phyloP scores from a whole-genome alignment of 2,329 filamentous ascomycete genomes.

The Botrytis tulipae region DNA sequence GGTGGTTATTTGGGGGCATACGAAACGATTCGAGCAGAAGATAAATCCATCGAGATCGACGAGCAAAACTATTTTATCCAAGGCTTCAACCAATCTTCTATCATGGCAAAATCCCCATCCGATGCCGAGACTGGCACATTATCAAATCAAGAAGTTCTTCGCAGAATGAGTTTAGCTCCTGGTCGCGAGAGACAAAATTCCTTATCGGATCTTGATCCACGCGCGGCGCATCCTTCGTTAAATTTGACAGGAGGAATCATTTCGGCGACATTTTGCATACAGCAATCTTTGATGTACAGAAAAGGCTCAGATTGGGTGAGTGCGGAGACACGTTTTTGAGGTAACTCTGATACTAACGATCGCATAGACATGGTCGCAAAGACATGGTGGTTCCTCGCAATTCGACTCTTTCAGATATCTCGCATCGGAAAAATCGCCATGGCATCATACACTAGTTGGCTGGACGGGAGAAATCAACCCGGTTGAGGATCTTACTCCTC shows the following conservation, averaged over 20 bases:
- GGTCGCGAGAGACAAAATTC: conserved; percentile 41
- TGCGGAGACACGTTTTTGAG: conserved; percentile 19
- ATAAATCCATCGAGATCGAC: conserved; percentile 14
- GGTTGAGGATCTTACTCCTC: conserved; percentile 48
- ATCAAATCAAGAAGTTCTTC: conserved; percentile 45
- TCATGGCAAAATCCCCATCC: conserved; percentile 34
- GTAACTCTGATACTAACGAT: conserved; percentile 26
- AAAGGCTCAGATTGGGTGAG: conserved; percentile 62
- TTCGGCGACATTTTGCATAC: conserved; percentile 63
- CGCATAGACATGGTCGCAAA: conserved; percentile 66
- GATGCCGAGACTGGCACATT: conserved; percentile 39
- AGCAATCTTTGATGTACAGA: conserved; percentile 57
- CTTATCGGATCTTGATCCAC: conserved; percentile 52
- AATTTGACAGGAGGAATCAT: conserved; percentile 64
- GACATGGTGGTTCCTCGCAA: conserved; percentile 84
- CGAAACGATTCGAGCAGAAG: conserved; percentile 17
- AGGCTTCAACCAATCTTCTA: conserved; percentile 25
- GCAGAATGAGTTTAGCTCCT: conserved; percentile 44
- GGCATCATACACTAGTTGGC: conserved; percentile 89
- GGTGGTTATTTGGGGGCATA: conserved; percentile 32
- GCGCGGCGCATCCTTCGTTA: conserved; percentile 55
- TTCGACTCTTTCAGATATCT: conserved; percentile 90
- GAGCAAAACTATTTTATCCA: conserved; percentile 32
- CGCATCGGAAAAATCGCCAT: conserved; percentile 76
- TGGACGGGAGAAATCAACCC: conserved; percentile 87